Evolutionary conservation across 768 basidiomycete genomes (phyloP), one percentile per base, ranked within the genome.

Genomic region (Agaricus bisporus): DNA sequence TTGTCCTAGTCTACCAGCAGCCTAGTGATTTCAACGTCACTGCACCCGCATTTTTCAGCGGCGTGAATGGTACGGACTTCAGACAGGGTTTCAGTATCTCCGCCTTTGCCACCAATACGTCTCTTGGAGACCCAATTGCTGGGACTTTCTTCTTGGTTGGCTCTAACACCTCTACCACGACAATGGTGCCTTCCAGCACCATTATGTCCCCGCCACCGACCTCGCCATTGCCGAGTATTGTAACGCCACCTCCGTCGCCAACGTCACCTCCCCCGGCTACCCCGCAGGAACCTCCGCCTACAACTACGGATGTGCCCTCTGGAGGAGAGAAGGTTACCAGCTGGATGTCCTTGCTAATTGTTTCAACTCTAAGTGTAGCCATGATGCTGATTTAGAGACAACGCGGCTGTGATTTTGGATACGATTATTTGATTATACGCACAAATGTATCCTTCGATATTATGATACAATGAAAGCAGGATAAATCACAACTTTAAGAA

Each of bases 61-160:
- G 47, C n/a, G 48, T 37, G 6, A 42, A 17, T 22, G 50, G 48
- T 17, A 38, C 57, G 37, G 56, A 64, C 4, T 64, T 68, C 25
- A 61, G 71, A 54, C 62, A 54, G 26, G 68, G 68, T 46, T 78
- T 77, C 65, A 72, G 73, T 55, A 58, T 75, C 49, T 64, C 68
- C 28, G 55, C 55, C 12, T 76, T 78, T 58, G 69, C 66, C 6
- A 54, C 58, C 22, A 62, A 59, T 14, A 56, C 68, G 8, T 62
- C 68, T 26, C 63, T 77, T 14, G 69, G 69, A 1, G 49, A 58
- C 25, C 73, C 74, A 3, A 57, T 76, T 41, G 73, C 72, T 15
- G 76, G 75, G 32, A 74, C 69, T 43, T 77, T 69, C 60, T 77
- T 77, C 62, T 60, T 74, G 28, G 68, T 70, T 14, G 73, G 71